Evolutionary conservation across 139 green algal species (phyloP).

Genomic region (Limnomonas spitsbergensis): DNA sequence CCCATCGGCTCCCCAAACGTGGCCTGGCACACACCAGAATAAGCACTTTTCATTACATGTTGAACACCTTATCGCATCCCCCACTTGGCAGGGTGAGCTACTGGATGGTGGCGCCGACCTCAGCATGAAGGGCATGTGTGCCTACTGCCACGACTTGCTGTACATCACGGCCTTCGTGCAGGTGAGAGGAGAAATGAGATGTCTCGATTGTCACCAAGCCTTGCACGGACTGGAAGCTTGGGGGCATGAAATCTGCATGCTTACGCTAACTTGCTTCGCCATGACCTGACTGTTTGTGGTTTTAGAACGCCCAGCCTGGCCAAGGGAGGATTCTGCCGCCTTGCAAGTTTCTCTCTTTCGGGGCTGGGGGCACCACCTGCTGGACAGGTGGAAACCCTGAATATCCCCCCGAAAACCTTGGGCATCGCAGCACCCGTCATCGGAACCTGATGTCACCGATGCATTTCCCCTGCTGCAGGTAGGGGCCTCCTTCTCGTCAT

Average conservation of each 20-base stretch:
- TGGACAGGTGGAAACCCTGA: too few species aligned
- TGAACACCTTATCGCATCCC: neutral
- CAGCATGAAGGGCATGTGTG: slow-evolving; percentile 53
- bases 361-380: too few species aligned
- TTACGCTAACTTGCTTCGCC: neutral
- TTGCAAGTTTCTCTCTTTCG: too few species aligned
- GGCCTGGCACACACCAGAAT: neutral
- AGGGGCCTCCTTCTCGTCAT: slow-evolving; percentile 30
- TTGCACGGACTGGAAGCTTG: too few species aligned
- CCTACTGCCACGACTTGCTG: slow-evolving; percentile 71
- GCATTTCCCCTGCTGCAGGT: too few species aligned
- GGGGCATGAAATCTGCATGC: too few species aligned
- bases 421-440: too few species aligned
- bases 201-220: neutral
- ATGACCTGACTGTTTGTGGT: neutral
- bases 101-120: slow-evolving; percentile 67
- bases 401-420: too few species aligned
- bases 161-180: slow-evolving; percentile 71
- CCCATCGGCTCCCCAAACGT: neutral
- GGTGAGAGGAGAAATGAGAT: slow-evolving; percentile 10
- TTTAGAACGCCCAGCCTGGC: neutral
- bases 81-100: slow-evolving; percentile 62
- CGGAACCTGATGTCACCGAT: too few species aligned
- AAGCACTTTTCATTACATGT: neutral
- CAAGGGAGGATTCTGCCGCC: too few species aligned